Evolutionary conservation across 768 basidiomycete species (phyloP).

Genomic region (Termitomyces sp.): DNA sequence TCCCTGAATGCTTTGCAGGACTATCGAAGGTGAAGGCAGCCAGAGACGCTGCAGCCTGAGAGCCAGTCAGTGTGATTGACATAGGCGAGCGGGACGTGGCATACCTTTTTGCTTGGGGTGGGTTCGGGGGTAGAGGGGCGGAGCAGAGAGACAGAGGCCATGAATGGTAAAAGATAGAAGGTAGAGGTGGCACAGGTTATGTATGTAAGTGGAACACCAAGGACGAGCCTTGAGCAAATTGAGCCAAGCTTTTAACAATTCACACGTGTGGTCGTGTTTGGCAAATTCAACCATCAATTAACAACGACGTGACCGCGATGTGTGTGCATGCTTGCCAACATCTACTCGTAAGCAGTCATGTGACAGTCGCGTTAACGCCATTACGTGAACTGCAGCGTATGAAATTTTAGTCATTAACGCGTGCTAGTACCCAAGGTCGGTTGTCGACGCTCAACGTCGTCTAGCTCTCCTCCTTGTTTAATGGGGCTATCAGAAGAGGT

Average conservation of each 20-base stretch:
- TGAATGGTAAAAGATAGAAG: slow-evolving; percentile 13
- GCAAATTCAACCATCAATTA: slow-evolving; percentile 20
- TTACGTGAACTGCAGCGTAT: slow-evolving; percentile 1
- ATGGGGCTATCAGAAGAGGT: slow-evolving; percentile 7
- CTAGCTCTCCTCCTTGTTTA: background rate
- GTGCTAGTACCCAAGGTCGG: background rate
- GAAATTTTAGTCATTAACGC: slow-evolving; percentile 6
- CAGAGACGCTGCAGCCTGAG: slow-evolving; percentile 41
- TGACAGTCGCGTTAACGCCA: background rate
- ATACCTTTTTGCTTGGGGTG: slow-evolving; percentile 55
- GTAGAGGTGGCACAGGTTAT: background rate
- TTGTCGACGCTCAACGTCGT: background rate
- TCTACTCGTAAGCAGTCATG: background rate
- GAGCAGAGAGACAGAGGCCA: slow-evolving; percentile 25
- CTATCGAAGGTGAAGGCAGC: slow-evolving; percentile 38
- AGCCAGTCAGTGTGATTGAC: slow-evolving; percentile 2
- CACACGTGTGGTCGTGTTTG: slow-evolving; percentile 36
- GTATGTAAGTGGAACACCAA: slow-evolving; percentile 3
- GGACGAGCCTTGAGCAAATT: background rate
- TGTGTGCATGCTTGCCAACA: slow-evolving; percentile 18
- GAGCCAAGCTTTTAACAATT: slow-evolving; percentile 17
- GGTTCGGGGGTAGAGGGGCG: slow-evolving; percentile 29
- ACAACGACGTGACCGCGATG: slow-evolving; percentile 19
- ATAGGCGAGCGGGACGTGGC: slow-evolving; percentile 4
- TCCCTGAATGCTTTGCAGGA: slow-evolving; percentile 7